Evolutionary conservation across 192 early-diverging fungal genomes (phyloP).

Genomic region (Backusella australiensis): DNA sequence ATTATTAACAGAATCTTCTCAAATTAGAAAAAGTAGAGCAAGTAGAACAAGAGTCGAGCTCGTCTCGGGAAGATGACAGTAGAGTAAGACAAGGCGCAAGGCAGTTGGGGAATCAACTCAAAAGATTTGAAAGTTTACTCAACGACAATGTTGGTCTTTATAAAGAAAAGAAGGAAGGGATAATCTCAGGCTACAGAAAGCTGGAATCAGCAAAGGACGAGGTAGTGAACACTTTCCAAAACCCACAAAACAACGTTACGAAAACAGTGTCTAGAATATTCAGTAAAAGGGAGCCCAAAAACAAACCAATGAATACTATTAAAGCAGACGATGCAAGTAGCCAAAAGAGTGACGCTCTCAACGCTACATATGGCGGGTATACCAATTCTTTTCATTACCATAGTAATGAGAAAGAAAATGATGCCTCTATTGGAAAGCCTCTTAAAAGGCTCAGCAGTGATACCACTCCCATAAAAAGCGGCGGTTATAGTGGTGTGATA

Average conservation of each 20-base stretch:
- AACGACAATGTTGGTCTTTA: background rate
- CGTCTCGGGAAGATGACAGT: background rate
- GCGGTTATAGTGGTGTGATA: background rate
- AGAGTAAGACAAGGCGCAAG: background rate
- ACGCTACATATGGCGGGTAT: background rate
- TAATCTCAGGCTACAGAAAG: background rate
- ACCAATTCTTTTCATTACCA: background rate
- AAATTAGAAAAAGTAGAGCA: background rate
- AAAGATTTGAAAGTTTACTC: background rate
- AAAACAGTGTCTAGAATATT: background rate
- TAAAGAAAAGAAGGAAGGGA: background rate
- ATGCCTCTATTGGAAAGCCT: background rate
- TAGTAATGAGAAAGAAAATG: background rate
- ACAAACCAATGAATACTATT: background rate
- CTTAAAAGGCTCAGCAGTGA: background rate
- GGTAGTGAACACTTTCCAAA: background rate
- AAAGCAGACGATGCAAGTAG: too few species aligned
- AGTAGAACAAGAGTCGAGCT: background rate
- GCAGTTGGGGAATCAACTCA: background rate
- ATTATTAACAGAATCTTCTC: background rate
- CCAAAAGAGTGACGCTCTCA: too few species aligned
- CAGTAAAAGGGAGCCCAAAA: background rate
- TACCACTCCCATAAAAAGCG: background rate
- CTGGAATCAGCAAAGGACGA: background rate
- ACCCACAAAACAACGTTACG: background rate